These are phyloP conservation scores for Fraxinus excelsior DNA, from an alignment of 257 asterid genomes.

Conservation along the genomic window DNA sequence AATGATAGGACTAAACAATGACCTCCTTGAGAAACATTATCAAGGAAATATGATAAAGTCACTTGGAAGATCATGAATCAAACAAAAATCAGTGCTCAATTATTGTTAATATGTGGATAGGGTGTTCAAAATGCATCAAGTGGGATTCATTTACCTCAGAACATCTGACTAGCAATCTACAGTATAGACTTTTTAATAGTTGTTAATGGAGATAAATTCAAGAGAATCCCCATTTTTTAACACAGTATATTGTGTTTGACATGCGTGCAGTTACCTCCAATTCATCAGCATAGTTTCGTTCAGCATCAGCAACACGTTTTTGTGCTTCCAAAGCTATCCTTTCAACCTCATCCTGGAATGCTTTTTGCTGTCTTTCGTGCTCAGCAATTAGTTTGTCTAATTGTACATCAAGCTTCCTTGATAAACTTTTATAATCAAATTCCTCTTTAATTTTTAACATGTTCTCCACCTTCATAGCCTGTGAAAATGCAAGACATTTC, in stretches of 20 bases:
- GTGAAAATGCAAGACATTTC: constrained; percentile 24
- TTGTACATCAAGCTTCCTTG: constrained; percentile 79
- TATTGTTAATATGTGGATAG: not conserved
- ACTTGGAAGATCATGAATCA: not conserved
- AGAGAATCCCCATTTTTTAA: not conserved
- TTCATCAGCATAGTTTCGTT: constrained; percentile 57
- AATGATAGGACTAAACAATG: not conserved
- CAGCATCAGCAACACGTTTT: constrained; percentile 60
- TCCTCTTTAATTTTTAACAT: constrained; percentile 84
- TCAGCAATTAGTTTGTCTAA: constrained; percentile 75
- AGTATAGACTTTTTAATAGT: too few relatives aligned
- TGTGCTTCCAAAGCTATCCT: constrained; percentile 70
- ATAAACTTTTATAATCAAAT: constrained; percentile 82
- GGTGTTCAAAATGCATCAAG: constrained; percentile 1
- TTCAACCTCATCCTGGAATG: constrained; percentile 65
- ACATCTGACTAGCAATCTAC: constrained; percentile 9
- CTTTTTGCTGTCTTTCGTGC: constrained; percentile 79
- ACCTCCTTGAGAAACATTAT: not conserved
- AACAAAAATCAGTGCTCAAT: not conserved
- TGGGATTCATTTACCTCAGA: not conserved
- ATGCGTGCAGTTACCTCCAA: constrained; percentile 54
- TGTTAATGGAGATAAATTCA: not conserved
- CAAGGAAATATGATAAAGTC: not conserved
- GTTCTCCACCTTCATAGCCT: constrained; percentile 96
- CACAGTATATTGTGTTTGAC: not conserved